Evolutionary conservation across 1,284 basidiomycete species (phyloP), one percentile per base, ranked within the genome.

Genomic region (Trichosporon sp.): DNA sequence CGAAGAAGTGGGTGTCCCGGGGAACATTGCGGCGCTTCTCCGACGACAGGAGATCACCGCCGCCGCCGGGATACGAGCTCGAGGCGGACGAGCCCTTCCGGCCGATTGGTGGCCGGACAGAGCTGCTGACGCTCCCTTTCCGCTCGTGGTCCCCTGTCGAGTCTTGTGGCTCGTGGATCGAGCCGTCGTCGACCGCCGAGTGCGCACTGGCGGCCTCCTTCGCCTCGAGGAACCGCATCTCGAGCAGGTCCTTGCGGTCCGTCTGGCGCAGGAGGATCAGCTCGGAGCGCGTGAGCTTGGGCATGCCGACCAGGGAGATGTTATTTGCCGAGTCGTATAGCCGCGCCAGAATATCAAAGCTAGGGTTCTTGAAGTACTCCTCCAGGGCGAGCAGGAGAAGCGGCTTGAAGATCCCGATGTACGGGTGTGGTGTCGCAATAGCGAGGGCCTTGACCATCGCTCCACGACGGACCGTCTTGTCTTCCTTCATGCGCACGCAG

Each of bases 341-440:
- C 3, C 91, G 88, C 2, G 90, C 89, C 13, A 98, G 88, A 76
- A 92, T 92, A 74, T 93, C 92, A 78, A 93, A 89, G 0, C 92
- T 92, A 0, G 95, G 93, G 70, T 90, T 87, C 44, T 87, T 85
- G 81, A 97, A 95, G 84, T 98, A 99, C 83, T 98, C 93, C 80
- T 98, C 95, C 35, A 99, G 87, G 1, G 96, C 96, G 76, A 98
- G 90, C 0, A 98, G 85, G 3, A 99, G 87, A 38, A 97, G 89
- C 5, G 96, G 95, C 93, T 98, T 98, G 89, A 97, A 99, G 77
- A 98, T 93, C 76, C 98, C 93, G 70, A 99, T 94, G 82, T 92
- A 98, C 0, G 97, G 95, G 83, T 96, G 91, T 29, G 91, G 89
- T 0, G 95, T 96, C 78, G 93, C 97, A 73, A 99, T 92, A 18